Evolutionary conservation across 1,284 basidiomycete species (phyloP).

Genomic region (Flammula alnicola): DNA sequence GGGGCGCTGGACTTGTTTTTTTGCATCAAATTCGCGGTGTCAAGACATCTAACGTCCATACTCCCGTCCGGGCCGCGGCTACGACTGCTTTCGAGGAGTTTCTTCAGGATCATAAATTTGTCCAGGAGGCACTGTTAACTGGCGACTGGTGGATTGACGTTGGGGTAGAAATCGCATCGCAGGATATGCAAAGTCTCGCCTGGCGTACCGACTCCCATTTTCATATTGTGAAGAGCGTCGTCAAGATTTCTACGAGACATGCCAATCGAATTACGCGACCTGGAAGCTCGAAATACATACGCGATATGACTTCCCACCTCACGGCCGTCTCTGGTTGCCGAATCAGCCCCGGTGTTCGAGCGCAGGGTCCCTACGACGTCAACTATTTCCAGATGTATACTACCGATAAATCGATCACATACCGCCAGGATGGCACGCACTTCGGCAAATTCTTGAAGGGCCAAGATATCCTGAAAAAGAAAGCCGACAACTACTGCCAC

Average conservation of each 20-base stretch:
- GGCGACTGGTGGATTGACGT: conserved; percentile 24
- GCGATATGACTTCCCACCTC: conserved; percentile 30
- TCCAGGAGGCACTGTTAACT: neutral
- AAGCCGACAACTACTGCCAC: conserved; percentile 10
- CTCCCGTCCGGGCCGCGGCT: neutral
- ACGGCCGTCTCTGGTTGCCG: conserved; percentile 30
- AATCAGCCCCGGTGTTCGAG: conserved; percentile 22
- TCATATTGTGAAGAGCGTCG: conserved; percentile 10
- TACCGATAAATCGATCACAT: conserved; percentile 33
- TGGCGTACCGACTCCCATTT: conserved; percentile 27
- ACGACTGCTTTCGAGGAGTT: conserved; percentile 12
- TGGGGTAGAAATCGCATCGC: conserved; percentile 23
- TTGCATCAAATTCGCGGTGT: conserved; percentile 31
- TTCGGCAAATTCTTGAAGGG: conserved; percentile 27
- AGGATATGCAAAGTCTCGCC: conserved; percentile 17
- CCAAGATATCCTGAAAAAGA: conserved; percentile 13
- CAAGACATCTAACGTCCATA: conserved; percentile 27
- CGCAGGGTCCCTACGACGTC: conserved; percentile 15
- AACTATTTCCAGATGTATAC: conserved; percentile 33
- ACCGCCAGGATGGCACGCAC: conserved; percentile 21
- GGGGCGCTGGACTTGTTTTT: conserved; percentile 27
- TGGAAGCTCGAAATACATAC: conserved; percentile 24
- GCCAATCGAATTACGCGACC: conserved; percentile 21
- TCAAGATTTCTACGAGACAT: neutral
- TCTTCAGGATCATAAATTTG: conserved; percentile 10